A percentile compares a stretch with the other conserved stretches of the same genome.
Evolutionary conservation across 129 eudicot species (phyloP).

Genomic region (Saussurea involucrata): DNA sequence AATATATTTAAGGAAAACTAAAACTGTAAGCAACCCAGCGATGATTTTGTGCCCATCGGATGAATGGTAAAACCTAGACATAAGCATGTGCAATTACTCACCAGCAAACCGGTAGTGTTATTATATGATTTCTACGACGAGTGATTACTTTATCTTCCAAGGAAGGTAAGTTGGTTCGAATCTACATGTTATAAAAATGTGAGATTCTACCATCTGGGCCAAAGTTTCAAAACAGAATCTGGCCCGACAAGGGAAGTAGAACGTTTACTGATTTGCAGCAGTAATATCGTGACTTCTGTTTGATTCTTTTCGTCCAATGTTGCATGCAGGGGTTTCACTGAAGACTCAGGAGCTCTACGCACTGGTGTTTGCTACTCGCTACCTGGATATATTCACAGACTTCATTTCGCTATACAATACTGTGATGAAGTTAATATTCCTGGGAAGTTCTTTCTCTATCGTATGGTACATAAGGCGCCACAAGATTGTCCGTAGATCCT

Average conservation of each 20-base stretch:
- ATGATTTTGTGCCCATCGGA: background rate
- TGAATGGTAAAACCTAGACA: background rate
- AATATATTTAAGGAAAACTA: background rate
- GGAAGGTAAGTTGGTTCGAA: background rate
- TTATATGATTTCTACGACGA: background rate
- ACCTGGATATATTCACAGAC: conserved; percentile 83
- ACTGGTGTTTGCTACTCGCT: conserved; percentile 88
- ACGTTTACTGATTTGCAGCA: background rate
- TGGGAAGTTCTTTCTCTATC: conserved; percentile 90
- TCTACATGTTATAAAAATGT: background rate
- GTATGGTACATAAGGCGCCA: conserved; percentile 97
- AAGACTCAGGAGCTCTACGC: conserved; percentile 98
- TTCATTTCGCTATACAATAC: conserved; percentile 78
- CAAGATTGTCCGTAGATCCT: conserved; percentile 89
- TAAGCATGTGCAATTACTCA: background rate
- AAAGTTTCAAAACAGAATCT: background rate
- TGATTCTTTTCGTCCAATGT: conserved; percentile 16
- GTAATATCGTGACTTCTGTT: background rate
- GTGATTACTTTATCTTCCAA: background rate
- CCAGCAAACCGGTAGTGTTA: background rate
- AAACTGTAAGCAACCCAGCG: background rate
- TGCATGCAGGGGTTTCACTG: conserved; percentile 78
- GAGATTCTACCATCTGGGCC: background rate
- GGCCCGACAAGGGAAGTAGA: background rate
- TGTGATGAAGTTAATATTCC: conserved; percentile 75